These are phyloP conservation scores for Spathaspora girioi DNA, from an alignment of 805 yeast genomes.

Conservation along the genomic window DNA sequence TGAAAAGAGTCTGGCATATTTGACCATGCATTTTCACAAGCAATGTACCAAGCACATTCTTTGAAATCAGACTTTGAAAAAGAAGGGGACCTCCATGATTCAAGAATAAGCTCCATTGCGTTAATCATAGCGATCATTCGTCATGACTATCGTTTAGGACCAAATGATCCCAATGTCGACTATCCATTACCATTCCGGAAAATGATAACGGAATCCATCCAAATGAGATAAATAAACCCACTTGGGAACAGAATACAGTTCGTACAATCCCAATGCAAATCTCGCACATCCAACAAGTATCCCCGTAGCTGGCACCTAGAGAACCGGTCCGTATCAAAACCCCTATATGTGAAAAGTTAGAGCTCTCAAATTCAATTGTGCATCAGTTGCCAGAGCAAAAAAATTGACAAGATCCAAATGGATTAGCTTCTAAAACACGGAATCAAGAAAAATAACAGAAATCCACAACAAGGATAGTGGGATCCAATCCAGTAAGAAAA, in stretches of 20 bases:
- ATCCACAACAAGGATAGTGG: not conserved
- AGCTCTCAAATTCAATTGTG: not conserved
- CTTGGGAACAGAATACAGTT: conserved; percentile 10
- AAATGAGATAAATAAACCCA: conserved; percentile 13
- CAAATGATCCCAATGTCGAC: conserved; percentile 62
- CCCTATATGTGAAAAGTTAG: not conserved
- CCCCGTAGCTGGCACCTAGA: not conserved
- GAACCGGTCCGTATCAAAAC: not conserved
- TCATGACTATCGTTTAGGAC: conserved; percentile 74
- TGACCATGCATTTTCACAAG: conserved; percentile 52
- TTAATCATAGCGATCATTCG: conserved; percentile 53
- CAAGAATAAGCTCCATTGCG: conserved; percentile 90
- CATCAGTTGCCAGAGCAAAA: conserved; percentile 14
- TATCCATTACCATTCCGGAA: conserved; percentile 6
- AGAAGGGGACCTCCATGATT: conserved; percentile 52
- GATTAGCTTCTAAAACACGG: conserved; percentile 10
- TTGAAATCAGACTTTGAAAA: conserved; percentile 2
- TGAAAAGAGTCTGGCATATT: conserved; percentile 53
- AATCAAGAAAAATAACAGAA: not conserved
- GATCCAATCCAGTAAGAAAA: not conserved
- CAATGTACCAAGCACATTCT: not conserved
- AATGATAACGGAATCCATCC: conserved; percentile 14
- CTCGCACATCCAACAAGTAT: not conserved
- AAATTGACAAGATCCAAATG: conserved; percentile 17
- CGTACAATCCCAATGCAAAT: not conserved